Evolutionary conservation across 2,329 filamentous ascomycete species (phyloP), one percentile per base, ranked within the genome.

Genomic region (Rugonectria rugulosa): DNA sequence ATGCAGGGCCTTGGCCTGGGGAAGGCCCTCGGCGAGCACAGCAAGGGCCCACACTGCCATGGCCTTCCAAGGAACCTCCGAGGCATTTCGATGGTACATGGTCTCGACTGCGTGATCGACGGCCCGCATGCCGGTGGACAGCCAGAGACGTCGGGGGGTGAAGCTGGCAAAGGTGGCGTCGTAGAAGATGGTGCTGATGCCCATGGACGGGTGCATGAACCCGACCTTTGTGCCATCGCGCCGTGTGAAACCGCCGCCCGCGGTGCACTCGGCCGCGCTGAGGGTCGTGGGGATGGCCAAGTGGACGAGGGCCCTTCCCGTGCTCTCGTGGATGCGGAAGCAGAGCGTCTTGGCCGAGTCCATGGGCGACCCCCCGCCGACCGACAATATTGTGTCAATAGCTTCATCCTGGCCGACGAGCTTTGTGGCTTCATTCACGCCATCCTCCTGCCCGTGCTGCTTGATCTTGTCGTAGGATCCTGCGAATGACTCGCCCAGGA

Each of bases 251-350:
- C 66, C 62, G 42, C 55, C 64, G 31, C 59, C 61, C 41, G 62
- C 61, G 20, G 64, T 60, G 38, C 59, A 65, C 29, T 63, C 57
- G 26, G 62, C 66, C 32, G 59, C 65, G 53, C 57, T 61, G n/a
- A 57, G 59, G 14, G 57, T 63, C 47, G 52, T 61, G 27, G 51
- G 59, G 42, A 61, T 62, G 19, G 62, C 32, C 11, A 63, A 53
- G 48, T 57, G 61, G 29, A 31, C 38, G 34, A 56, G 32, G 7
- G 40, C 26, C 42, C 36, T 59, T n/a, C 37, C 47, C 21, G 42
- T 45, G 19, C 29, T 42, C 59, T 64, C 61, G 59, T 68, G 62
- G 64, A 68, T 66, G 59, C 66, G 67, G 56, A 56, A 64, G 45
- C 46, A 60, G 15, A 60, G 26, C 15, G 57, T 62, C 57, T 59